Evolutionary conservation across 2,329 filamentous ascomycete genomes (phyloP).

Genomic region (Pseudonectria buxi): DNA sequence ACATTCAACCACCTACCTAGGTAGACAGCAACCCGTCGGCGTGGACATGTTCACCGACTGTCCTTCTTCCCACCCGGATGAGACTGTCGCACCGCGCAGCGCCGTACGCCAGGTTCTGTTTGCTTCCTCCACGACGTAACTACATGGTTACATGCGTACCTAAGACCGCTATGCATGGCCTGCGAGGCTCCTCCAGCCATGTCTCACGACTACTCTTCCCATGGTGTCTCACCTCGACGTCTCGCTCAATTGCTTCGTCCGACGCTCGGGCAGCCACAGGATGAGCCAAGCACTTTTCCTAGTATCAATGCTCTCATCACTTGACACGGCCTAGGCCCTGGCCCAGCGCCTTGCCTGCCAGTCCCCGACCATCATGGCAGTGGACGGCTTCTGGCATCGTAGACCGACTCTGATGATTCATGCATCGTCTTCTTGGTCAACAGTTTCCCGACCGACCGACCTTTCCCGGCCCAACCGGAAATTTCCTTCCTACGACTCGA

Average conservation of each 20-base stretch:
- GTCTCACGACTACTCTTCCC: conserved; percentile 10
- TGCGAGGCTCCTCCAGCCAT: no score
- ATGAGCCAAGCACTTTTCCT: conserved; percentile 3
- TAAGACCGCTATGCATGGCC: no score
- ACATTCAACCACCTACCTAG: background rate
- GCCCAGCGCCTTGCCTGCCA: conserved; percentile 1
- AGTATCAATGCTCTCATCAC: conserved; percentile 11
- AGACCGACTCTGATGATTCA: no score
- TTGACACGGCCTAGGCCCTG: conserved; percentile 5
- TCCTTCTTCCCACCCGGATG: conserved; percentile 12
- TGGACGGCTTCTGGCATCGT: no score
- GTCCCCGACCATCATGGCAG: conserved; percentile 2
- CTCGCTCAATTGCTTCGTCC: conserved; percentile 3
- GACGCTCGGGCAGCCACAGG: conserved; percentile 6
- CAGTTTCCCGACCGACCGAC: conserved; percentile 9
- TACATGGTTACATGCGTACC: no score
- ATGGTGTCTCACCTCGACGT: conserved; percentile 12
- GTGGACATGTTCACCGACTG: conserved; percentile 20
- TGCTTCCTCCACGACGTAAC: background rate
- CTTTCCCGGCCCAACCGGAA: conserved; percentile 8
- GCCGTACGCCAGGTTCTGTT: conserved; percentile 11
- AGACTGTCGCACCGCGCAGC: conserved; percentile 7
- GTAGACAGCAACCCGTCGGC: conserved; percentile 8
- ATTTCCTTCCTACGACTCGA: conserved; percentile 4
- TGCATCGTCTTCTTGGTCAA: no score